Evolutionary conservation across 805 yeast genomes (phyloP), one percentile per base, ranked within the genome.

Genomic region (Barnettozyma salicaria): DNA sequence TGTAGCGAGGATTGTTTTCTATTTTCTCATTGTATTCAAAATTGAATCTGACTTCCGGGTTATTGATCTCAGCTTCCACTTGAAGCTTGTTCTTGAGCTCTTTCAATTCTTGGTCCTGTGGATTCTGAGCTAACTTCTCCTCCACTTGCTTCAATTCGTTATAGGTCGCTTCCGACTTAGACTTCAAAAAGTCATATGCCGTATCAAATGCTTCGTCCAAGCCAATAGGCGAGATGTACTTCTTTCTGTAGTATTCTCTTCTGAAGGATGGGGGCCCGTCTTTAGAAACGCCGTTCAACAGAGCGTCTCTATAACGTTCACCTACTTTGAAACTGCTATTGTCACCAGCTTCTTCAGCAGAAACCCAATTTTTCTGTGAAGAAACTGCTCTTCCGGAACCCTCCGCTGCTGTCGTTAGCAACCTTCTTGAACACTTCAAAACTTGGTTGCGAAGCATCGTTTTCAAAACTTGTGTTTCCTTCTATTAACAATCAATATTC

Each of bases 11-110:
- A 29, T 63, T 47, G 43, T 64, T 64, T 17, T 62, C 56, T 19
- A 58, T 21, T 36, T 63, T 64, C 20, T 62, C 62, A 30, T 61
- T 52, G 55, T 58, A 77, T 28, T 65, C 64, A 27, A 74, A 67
- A 59, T 81, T 85, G 64, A 74, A 86, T 39, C 76, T 65, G 10
- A 87, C 96, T 59, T 87, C 95, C 12, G 97, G 97, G 57, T 89
- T 86, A 55, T 70, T 59, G 32, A 68, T 52, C 58, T 90, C 95
- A 1, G 95, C 87, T 39, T 72, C 64, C 7, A 75, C 67, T 21
- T 67, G 56, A 19, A 76, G 58, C 39, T 59, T 42, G 17, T 48
- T 47, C 38, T 51, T 58, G n/a, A 32, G 31, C 17, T 25, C 53
- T 47, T 14, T 54, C 47, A 18, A 43, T 14, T 56, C 53, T 12